Evolutionary conservation across 2,329 filamentous ascomycete species (phyloP).

Genomic region (Clarireedia homoeocarpa): DNA sequence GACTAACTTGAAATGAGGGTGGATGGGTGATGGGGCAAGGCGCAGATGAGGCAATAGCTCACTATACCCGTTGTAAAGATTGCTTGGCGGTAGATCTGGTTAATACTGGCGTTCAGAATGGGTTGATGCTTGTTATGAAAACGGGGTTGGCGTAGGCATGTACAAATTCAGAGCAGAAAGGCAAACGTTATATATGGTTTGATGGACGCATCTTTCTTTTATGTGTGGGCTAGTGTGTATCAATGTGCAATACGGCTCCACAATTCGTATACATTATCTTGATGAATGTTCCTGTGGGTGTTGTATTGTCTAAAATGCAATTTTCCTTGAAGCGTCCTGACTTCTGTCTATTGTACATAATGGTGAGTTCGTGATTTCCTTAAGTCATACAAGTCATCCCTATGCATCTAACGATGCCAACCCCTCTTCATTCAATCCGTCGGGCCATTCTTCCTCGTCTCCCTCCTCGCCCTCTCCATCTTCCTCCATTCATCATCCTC

Average conservation of each 20-base stretch:
- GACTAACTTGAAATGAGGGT: too few species aligned
- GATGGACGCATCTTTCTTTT: too few species aligned
- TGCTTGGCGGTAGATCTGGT: not conserved
- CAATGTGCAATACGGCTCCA: too few species aligned
- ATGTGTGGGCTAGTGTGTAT: too few species aligned
- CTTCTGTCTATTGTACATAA: too few species aligned
- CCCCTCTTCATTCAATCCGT: not conserved
- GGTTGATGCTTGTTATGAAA: not conserved
- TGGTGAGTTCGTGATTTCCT: too few species aligned
- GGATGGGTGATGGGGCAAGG: not conserved
- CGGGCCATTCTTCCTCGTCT: conserved; percentile 14
- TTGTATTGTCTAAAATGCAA: not conserved
- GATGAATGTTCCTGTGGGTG: not conserved
- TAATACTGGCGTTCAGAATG: not conserved
- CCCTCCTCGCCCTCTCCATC: conserved; percentile 17
- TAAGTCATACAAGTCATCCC: too few species aligned
- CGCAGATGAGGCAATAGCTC: not conserved
- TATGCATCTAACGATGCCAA: too few species aligned
- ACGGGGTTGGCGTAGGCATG: not conserved
- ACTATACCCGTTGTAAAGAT: not conserved
- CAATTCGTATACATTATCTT: not conserved
- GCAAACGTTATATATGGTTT: too few species aligned
- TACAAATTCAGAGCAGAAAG: too few species aligned
- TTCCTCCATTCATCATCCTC: conserved; percentile 23
- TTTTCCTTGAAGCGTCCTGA: too few species aligned